Evolutionary conservation across 1,284 basidiomycete genomes (phyloP).

Genomic region (Somion occarium): DNA sequence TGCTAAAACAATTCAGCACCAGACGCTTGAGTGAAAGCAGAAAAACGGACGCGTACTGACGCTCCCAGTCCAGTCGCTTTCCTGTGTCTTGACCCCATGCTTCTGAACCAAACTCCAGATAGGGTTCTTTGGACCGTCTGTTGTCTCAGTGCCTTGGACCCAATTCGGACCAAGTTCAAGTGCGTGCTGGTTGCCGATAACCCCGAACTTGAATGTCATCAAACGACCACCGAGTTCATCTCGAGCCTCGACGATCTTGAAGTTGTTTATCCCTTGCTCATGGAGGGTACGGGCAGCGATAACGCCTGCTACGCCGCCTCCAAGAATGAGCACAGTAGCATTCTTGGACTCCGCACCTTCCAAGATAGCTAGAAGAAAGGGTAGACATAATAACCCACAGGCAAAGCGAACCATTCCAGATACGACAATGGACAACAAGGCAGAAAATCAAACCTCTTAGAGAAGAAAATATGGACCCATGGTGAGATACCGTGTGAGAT

Average conservation of each 20-base stretch:
- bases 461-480: too few relatives aligned
- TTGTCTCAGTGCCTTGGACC: conserved; percentile 62
- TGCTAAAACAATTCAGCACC: conserved; percentile 26
- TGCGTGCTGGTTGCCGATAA: conserved; percentile 30
- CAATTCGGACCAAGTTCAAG: conserved; percentile 68
- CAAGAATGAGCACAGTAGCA: conserved; percentile 45
- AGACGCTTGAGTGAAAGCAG: neutral
- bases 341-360: conserved; percentile 12
- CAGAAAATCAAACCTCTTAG: too few relatives aligned
- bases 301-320: conserved; percentile 64
- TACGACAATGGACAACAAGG: neutral
- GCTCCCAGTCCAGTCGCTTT: conserved; percentile 15
- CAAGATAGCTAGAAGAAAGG: neutral
- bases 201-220: conserved; percentile 42
- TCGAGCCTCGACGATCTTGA: conserved; percentile 58
- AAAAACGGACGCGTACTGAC: conserved; percentile 36
- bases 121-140: conserved; percentile 51
- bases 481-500: too few relatives aligned
- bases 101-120: conserved; percentile 57
- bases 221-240: conserved; percentile 59
- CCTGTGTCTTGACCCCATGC: conserved; percentile 46
- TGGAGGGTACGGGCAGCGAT: conserved; percentile 61
- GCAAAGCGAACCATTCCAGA: too few relatives aligned
- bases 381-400: too few relatives aligned
- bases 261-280: conserved; percentile 51